Base-by-base conservation (phyloP, 345 rosid species). In the Isatis tinctoria region DNA sequence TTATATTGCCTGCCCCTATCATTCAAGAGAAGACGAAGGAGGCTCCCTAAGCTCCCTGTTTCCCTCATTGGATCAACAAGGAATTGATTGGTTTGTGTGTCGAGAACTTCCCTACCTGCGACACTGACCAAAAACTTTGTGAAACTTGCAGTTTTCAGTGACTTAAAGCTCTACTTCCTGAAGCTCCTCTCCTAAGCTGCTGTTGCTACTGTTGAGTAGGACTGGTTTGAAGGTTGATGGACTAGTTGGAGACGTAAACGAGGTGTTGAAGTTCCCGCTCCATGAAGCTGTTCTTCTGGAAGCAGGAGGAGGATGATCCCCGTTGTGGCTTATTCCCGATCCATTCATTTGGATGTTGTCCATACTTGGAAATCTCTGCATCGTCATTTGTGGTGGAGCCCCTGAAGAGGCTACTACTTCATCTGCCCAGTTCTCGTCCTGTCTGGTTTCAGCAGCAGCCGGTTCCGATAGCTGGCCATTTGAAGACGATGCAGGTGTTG, bases 101-200 rank as follows among this genome's bases (percentile, higher is more conserved):
- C 36, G 49, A 44, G 17, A 40, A 40, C 43, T 51, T 72, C 6
- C 47, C 48, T 24, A 59, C 26, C 37, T 14, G 27, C 12, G 26
- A 47, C 58, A 70, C 16, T 35, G 16, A 62, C 43, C 53, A 72
- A 37, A 12, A 72, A 18, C 53, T 45, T 39, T 14, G 36, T 45
- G 24, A 33, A 43, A n/a, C 3, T 22, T 22, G n/a, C 48, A 56
- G 32, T 56, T 28, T 18, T 32, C 9, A 32, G 84, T 32, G 63
- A 49, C 79, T 89, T 82, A 95, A 77, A 95, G 96, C 62, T 90
- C 96, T 81, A 95, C 99, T 80, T 92, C 97, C 24, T 92, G 94
- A 47, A 95, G 94, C 60, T 95, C 98, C 52, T 89, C 97, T 18
- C 84, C 93, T 65, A 84, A 59, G 74, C 86, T 84, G 80, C 88